A percentile compares a stretch with the other conserved stretches of the same genome.
phyloP scores from a whole-genome alignment of 805 yeast genomes.

The Lachancea meyersii region DNA sequence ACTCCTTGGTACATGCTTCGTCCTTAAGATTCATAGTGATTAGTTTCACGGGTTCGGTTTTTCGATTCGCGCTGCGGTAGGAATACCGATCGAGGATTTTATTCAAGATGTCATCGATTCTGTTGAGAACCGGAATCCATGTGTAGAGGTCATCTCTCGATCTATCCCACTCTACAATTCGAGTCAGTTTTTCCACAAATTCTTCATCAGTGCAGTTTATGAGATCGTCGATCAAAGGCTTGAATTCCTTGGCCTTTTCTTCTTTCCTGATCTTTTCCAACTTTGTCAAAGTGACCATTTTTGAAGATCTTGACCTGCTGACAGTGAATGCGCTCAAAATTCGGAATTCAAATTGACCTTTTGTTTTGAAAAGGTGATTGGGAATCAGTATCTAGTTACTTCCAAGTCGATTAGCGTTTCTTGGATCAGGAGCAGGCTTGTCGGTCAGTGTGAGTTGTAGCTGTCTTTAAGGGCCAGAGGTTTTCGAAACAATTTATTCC shows the following conservation, averaged over 20 bases:
- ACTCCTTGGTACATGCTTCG: slow-evolving; percentile 40
- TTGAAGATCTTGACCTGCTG: not conserved
- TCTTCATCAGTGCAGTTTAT: slow-evolving; percentile 34
- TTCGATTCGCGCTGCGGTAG: slow-evolving; percentile 32
- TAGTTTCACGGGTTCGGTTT: slow-evolving; percentile 42
- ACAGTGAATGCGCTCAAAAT: not conserved
- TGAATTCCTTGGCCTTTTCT: slow-evolving; percentile 26
- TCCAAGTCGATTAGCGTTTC: not conserved
- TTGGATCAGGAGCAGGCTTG: not conserved
- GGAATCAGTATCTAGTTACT: not conserved
- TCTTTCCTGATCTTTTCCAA: slow-evolving; percentile 30
- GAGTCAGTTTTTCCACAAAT: slow-evolving; percentile 37
- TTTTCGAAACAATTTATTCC: slow-evolving; percentile 1
- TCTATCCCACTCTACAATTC: slow-evolving; percentile 47
- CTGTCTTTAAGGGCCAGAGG: not conserved
- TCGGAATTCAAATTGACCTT: too few relatives aligned
- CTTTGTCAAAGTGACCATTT: slow-evolving; percentile 28
- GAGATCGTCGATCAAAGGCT: slow-evolving; percentile 36
- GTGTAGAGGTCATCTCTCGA: slow-evolving; percentile 64
- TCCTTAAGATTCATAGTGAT: slow-evolving; percentile 42
- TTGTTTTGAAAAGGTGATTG: not conserved
- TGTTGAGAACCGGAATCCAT: slow-evolving; percentile 72
- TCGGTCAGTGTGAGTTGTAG: not conserved
- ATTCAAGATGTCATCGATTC: slow-evolving; percentile 65
- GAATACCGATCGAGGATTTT: slow-evolving; percentile 45